Percentiles rank a stretch among this genome's conserved stretches.
These are phyloP conservation scores for Dictyostelium capitatum DNA, from an alignment of 78 protist species.

Conservation along the genomic window DNA sequence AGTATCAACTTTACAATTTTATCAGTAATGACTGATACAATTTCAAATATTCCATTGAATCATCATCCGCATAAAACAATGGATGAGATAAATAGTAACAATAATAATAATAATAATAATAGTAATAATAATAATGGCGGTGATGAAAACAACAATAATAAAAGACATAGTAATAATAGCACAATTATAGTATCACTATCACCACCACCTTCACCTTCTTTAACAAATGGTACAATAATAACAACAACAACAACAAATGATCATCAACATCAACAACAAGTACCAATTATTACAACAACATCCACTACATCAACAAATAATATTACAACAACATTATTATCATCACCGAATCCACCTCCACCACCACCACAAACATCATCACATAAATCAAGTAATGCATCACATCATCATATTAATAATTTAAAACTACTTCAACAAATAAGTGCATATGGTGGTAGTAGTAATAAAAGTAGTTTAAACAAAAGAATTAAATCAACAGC, in stretches of 20 bases:
- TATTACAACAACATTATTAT: background rate
- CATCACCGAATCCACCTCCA: background rate
- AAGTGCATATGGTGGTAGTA: background rate
- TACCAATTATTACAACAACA: background rate
- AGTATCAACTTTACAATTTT: too few species aligned
- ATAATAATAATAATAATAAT: background rate
- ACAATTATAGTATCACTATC: background rate
- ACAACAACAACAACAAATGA: too few species aligned
- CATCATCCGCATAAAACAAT: background rate
- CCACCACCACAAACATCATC: background rate
- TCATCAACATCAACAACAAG: background rate
- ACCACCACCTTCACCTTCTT: slow-evolving; percentile 9
- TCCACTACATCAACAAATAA: background rate
- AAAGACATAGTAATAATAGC: background rate
- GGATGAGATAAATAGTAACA: background rate
- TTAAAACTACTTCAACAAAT: background rate
- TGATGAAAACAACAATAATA: background rate
- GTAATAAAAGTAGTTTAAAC: background rate
- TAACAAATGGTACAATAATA: too few species aligned
- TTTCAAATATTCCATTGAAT: background rate
- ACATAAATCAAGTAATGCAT: background rate
- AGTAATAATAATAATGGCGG: background rate
- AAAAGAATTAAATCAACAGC: background rate
- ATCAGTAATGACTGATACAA: background rate
- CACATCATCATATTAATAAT: background rate